These are phyloP conservation scores for Saccharum hybrid DNA, from an alignment of 202 grass and related monocot genomes.

Conservation along the genomic window DNA sequence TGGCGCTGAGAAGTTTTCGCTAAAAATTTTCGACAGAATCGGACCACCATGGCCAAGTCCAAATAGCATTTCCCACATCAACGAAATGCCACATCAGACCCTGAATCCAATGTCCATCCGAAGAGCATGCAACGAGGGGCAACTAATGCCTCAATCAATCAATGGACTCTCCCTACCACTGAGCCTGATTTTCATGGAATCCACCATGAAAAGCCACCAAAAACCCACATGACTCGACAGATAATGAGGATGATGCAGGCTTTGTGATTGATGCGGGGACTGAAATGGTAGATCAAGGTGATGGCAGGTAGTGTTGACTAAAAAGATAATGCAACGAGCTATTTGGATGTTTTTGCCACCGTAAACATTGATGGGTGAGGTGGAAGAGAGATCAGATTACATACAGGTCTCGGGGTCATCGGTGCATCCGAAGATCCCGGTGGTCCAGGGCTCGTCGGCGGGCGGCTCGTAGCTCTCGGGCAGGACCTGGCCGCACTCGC, in stretches of 20 bases:
- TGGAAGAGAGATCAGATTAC: not conserved
- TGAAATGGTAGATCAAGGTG: no score
- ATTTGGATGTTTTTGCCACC: no score
- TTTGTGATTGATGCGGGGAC: no score
- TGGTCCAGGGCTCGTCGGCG: slow-evolving; percentile 79
- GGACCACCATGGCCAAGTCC: not conserved
- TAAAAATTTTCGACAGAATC: no score
- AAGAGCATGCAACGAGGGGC: not conserved
- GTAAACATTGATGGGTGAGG: not conserved
- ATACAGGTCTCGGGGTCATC: slow-evolving; percentile 68
- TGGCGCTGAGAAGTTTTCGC: not conserved
- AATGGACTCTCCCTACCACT: not conserved
- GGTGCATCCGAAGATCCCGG: slow-evolving; percentile 73
- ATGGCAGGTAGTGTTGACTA: not conserved
- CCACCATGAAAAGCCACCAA: no score
- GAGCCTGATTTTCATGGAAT: no score
- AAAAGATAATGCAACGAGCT: no score
- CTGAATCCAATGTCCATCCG: not conserved
- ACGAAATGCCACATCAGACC: not conserved
- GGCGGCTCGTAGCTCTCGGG: slow-evolving; percentile 76
- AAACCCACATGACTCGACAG: no score
- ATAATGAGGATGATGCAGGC: no score
- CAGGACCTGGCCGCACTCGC: slow-evolving; percentile 66
- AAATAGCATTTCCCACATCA: not conserved
- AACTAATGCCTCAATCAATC: not conserved